Evolutionary conservation across 139 green algal genomes (phyloP), one percentile per base, ranked within the genome.

Genomic region (Volvox africanus): DNA sequence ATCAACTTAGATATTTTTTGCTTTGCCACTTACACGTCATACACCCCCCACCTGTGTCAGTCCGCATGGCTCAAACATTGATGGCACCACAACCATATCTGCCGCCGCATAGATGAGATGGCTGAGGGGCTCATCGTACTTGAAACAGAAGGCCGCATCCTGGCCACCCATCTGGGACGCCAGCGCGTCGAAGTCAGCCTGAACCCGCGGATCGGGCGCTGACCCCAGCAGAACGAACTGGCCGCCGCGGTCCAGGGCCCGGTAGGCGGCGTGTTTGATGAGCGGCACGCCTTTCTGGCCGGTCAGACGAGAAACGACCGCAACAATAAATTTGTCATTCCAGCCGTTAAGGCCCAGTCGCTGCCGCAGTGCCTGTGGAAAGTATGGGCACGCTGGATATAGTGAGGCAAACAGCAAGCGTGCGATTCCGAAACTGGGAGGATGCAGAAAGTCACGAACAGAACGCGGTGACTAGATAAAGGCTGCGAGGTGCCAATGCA

Each of bases 151-250:
- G 22, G 91, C 65, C 2, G 93, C 94, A 20, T 95, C 90, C 83
- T 89, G 55, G 20, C 75, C 88, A 84, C 28, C 88, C 92, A 88
- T 93, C 81, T 50, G 87, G 13, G 75, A 79, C 95, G 88, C 93
- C 84, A 98, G 91, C 71, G 79, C 91, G 75, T 98, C 89, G 91
- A 98, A 99, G 85, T 99, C 97, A 1, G 73, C 95, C 82, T 94
- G 92, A 26, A 97, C 94, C 87, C 96, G 95, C 76, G 97, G 97
- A 94, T 99, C 98, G 21, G 97, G 97, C 2, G 98, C 98, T 19
- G 94, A 98, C n/a, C 98, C 98, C 73, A 99, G 97, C 91, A 99
- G 96, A 90, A 99, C 97, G 94, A 99, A 99, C 96, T 99, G 98
- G 17, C 94, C 97, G 69, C 96, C 96, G 5, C 97, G 94, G 50